Conservation (phyloP, 164 flowering plant species). For the Berberis thunbergii region DNA sequence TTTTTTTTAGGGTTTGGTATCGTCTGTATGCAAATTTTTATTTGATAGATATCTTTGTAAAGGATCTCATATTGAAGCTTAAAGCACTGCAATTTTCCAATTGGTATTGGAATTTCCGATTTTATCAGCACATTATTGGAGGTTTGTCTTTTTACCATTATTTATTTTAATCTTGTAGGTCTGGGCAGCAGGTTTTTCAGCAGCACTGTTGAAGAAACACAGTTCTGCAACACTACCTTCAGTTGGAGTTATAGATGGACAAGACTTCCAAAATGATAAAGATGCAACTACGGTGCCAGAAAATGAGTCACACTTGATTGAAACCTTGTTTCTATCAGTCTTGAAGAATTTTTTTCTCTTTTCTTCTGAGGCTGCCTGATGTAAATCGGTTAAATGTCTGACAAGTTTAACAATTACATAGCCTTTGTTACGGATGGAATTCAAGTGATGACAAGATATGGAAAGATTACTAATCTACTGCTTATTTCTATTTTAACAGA, state of each 20-base stretch:
- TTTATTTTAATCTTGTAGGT: slow-evolving; percentile 34
- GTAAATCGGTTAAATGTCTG: slow-evolving; percentile 41
- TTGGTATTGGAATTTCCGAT: no score
- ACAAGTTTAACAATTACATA: no score
- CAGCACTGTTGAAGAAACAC: slow-evolving; percentile 77
- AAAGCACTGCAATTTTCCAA: no score
- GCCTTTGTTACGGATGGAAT: no score
- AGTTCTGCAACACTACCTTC: slow-evolving; percentile 35
- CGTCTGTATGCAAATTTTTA: no score
- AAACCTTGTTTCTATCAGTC: slow-evolving; percentile 30
- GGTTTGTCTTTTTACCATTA: no score
- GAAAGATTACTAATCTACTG: no score
- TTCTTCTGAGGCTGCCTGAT: slow-evolving; percentile 49
- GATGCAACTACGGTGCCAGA: slow-evolving; percentile 22
- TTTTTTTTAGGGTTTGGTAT: no score
- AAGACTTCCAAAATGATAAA: slow-evolving; percentile 16
- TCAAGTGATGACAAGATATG: no score
- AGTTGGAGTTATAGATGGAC: slow-evolving; percentile 17
- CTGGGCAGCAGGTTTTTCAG: slow-evolving; percentile 94
- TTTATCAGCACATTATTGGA: no score
- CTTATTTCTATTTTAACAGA: slow-evolving; percentile 25
- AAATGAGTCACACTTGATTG: slow-evolving; percentile 33
- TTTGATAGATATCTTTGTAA: no score
- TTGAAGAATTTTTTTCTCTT: slow-evolving; percentile 63
- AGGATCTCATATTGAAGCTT: no score